phyloP scores from a whole-genome alignment of 345 rosid genomes.

The Eutrema heterophyllum region DNA sequence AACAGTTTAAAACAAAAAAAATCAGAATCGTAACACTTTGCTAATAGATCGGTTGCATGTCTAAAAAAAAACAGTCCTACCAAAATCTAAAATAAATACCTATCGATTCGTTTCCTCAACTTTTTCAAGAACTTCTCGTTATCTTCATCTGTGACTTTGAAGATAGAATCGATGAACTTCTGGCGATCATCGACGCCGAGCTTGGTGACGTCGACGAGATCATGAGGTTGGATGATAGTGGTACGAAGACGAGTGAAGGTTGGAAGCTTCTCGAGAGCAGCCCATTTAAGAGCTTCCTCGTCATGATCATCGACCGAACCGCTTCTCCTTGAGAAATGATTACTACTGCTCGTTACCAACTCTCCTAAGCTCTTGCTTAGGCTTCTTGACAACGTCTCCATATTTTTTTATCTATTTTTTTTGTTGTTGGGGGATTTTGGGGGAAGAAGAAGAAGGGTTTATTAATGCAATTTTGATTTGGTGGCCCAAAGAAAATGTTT shows the following conservation, averaged over 20 bases:
- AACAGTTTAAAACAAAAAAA: neutral
- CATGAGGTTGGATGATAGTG: constrained; percentile 47
- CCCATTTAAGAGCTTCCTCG: constrained; percentile 93
- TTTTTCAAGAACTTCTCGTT: constrained; percentile 74
- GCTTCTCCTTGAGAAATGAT: constrained; percentile 36
- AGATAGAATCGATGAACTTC: constrained; percentile 66
- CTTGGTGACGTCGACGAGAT: constrained; percentile 61
- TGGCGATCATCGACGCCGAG: constrained; percentile 63
- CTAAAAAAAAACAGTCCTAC: neutral
- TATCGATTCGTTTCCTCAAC: constrained; percentile 70
- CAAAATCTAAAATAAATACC: constrained; percentile 32
- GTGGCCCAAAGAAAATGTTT: neutral
- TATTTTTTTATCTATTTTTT: neutral
- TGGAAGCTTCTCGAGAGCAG: constrained; percentile 82
- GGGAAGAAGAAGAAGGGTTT: neutral
- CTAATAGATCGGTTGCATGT: neutral
- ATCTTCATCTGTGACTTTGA: constrained; percentile 82
- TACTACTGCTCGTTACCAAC: constrained; percentile 26
- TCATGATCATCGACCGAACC: constrained; percentile 49
- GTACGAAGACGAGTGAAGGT: constrained; percentile 79
- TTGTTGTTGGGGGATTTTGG: neutral
- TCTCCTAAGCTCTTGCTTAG: constrained; percentile 62
- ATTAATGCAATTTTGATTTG: constrained; percentile 1
- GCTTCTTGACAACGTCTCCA: constrained; percentile 32
- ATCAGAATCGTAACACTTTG: neutral